phyloP scores from a whole-genome alignment of 2,329 filamentous ascomycete species.

The Lasiodiplodia hormozganensis region DNA sequence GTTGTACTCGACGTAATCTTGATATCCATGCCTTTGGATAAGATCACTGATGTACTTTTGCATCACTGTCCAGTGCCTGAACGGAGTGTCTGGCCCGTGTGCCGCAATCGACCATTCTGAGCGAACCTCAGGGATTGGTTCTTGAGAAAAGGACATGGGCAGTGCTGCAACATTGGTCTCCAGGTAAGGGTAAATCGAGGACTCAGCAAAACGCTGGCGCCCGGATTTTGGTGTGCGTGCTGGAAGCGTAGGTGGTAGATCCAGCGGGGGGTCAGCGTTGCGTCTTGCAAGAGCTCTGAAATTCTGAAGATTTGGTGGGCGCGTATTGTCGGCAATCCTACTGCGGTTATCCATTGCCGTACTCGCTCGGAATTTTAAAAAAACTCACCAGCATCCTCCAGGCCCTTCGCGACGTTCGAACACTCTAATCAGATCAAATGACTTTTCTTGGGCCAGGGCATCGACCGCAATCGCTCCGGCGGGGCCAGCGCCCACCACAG shows the following conservation, averaged over 20 bases:
- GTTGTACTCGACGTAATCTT: slow-evolving; percentile 60
- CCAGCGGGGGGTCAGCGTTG: slow-evolving; percentile 58
- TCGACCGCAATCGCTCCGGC: slow-evolving; percentile 67
- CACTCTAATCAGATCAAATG: slow-evolving; percentile 65
- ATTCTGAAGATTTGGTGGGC: slow-evolving; percentile 45
- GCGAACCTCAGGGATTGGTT: slow-evolving; percentile 57
- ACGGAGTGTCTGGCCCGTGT: slow-evolving; percentile 66
- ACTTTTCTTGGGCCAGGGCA: slow-evolving; percentile 64
- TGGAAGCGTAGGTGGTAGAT: slow-evolving; percentile 58
- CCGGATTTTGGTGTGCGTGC: slow-evolving; percentile 50
- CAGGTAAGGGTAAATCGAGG: slow-evolving; percentile 67
- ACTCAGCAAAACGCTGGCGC: slow-evolving; percentile 62
- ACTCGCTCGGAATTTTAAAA: background rate
- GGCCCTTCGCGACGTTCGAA: slow-evolving; percentile 67
- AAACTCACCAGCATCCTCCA: slow-evolving; percentile 66
- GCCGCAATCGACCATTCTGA: slow-evolving; percentile 52
- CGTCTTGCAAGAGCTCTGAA: slow-evolving; percentile 58
- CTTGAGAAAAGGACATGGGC: slow-evolving; percentile 67
- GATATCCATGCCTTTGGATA: slow-evolving; percentile 61
- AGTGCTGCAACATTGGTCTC: slow-evolving; percentile 68
- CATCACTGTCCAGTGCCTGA: slow-evolving; percentile 67
- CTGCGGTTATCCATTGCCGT: background rate
- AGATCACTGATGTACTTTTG: slow-evolving; percentile 62
- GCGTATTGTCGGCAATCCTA: slow-evolving; percentile 39
- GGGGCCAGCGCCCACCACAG: slow-evolving; percentile 68